Base-by-base conservation (phyloP, 1,139 yeast species). In the Kluyveromyces sp. region DNA sequence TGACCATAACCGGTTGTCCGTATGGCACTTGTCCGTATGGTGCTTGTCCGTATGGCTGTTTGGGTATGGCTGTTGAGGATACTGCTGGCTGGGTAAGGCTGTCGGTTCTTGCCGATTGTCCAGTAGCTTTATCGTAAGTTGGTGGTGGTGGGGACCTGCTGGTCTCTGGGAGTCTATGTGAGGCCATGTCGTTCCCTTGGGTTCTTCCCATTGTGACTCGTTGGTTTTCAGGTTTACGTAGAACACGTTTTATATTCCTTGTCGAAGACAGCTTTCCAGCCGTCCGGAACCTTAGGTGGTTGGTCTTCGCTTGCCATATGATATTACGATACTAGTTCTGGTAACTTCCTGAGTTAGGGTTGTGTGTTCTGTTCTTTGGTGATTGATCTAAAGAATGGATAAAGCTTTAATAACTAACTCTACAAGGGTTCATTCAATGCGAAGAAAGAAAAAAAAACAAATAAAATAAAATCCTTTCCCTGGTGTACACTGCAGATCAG, bases 201-300 rank as follows among this genome's bases (percentile, higher is more conserved):
- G 97, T 10, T 81, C 78, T 46, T 87, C 96, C 97, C 97, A 90
- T 65, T 88, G 96, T 0, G 96, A 86, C 54, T 78, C 70, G 51
- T 85, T 83, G n/a, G 87, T 77, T 21, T 72, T 58, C 54, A 83
- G 68, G 58, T 89, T 73, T 27, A 90, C 96, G 59, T 82, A 90
- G 64, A 75, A 83, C 81, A 83, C 21, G 86, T 82, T 53, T 78
- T 75, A 69, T 90, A 90, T 53, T 83, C 77, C 10, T 81, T 82
- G 64, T 90, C 97, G 66, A 75, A 89, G 48, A 83, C 83, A 8
- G 96, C 95, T 37, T 82, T 67, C 96, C 96, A 90, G 3, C 97
- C 97, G 4, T 70, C 68, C 4, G 90, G 89, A 5, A 82, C 86
- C 1, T 53, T 58, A 3, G 90, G 89, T 29, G 67, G 57, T 36